Base-by-base conservation (phyloP, 2,329 filamentous ascomycete species). In the Colletotrichum phormii region DNA sequence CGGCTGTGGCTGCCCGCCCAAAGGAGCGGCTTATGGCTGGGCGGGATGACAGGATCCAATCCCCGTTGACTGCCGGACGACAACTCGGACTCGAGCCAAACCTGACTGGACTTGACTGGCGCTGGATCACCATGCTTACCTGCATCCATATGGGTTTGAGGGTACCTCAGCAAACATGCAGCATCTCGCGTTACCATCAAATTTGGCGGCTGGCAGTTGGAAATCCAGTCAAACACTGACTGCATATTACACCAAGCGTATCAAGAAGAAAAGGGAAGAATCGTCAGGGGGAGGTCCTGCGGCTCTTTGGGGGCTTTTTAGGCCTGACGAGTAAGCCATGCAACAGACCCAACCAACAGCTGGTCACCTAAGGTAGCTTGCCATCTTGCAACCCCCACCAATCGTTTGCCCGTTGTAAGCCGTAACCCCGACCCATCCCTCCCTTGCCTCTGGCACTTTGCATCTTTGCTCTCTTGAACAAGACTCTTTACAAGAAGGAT, bases 1-100 rank as follows among this genome's bases (percentile, higher is more conserved):
- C n/a, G 24, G 42, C 60, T 33, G 46, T 63, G 60, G 42, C 61
- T 33, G 61, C 46, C 61, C 61, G 62, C 51, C 18, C 33, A 55
- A 12, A 59, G 59, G 31, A 13, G 69, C 33, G 58, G 60, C 54
- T 61, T 57, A 46, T 42, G 54, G 42, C 54, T 46, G 53, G 37
- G 53, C 63, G 33, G 65, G 51, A 68, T 70, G 70, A 64, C 66
- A 72, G 70, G 70, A 72, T 70, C 53, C 67, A 70, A 64, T 22
- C 49, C 31, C 69, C 24, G 18, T 55, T 22, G 18, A 37, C 35
- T 33, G 59, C 33, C 62, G 49, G 65, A 70, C 18, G 65, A 42
- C 64, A 29, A n/a, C 29, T 63, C 31, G 53, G 64, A 59, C 42
- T 72, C 51, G 59, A 64, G 12, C 15, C 42, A 26, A 12, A 53